A percentile compares a stretch with the other conserved stretches of the same genome.
Conservation (phyloP, 2,329 filamentous ascomycete species). For the Phyllosticta capitalensis region DNA sequence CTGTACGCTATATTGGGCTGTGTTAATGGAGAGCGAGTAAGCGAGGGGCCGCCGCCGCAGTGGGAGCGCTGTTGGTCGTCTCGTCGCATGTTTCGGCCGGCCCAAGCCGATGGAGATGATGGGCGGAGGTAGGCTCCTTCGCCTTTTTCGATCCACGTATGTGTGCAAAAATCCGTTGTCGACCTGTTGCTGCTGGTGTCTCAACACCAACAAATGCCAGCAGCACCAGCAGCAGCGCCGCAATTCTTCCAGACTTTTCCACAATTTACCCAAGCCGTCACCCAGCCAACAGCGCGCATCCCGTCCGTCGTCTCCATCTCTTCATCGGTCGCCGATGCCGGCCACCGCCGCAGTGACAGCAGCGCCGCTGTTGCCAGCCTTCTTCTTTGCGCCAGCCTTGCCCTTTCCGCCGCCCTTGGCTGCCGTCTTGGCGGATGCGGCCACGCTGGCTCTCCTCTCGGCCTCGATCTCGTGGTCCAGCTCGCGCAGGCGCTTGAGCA, state of each 20-base stretch:
- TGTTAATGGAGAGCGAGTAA: not conserved
- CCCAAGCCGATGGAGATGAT: not conserved
- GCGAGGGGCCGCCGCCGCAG: not conserved
- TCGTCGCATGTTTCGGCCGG: not conserved
- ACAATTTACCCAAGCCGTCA: not conserved
- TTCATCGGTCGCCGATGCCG: not conserved
- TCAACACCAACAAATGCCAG: not conserved
- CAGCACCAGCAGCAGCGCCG: not conserved
- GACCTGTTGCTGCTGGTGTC: not conserved
- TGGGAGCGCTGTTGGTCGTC: not conserved
- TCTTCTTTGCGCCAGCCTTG: constrained; percentile 2
- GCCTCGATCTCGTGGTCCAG: constrained; percentile 6
- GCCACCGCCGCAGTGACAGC: not conserved
- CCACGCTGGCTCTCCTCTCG: not conserved
- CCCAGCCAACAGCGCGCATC: not conserved
- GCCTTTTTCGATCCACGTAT: no score
- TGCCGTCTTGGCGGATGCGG: not conserved
- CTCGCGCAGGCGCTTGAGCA: constrained; percentile 3
- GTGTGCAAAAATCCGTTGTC: not conserved
- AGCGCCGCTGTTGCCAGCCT: not conserved
- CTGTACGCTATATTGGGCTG: not conserved
- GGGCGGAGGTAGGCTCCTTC: no score
- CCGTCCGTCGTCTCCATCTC: not conserved
- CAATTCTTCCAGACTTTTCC: not conserved
- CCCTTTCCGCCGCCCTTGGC: constrained; percentile 3